Base-by-base conservation (phyloP, 176 grass and related monocot species). In the Ensete ventricosum region DNA sequence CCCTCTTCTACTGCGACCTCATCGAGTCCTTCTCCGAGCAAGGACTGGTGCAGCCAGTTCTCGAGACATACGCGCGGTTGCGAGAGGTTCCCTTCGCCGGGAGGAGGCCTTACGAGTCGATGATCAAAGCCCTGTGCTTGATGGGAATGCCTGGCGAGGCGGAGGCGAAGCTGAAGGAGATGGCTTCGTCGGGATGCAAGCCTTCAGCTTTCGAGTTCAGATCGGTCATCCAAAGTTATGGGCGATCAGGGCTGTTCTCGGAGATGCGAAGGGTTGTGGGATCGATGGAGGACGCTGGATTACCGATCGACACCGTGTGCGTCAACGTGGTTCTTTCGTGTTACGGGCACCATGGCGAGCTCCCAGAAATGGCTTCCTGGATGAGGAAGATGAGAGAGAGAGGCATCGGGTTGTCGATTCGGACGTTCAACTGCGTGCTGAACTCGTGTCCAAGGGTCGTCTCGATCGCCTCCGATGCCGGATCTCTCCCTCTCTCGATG, bases 251-350 rank as follows among this genome's bases (percentile, higher is more conserved):
- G 0, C 75, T 22, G 0, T 80, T 93, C 58, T 54, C 16, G 11
- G 86, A 98, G 69, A 89, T 93, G 85, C 77, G 87, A 85, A 79
- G 72, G 79, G 84, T 93, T 64, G 85, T 94, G 20, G 12, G 73
- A 7, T 85, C 84, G 68, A 99, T 91, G 90, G 85, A 84, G 8
- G 84, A 87, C 1, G 83, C 76, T 0, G 90, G 95, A 43, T 78
- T 88, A 55, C 67, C 79, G 8, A 73, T 87, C 6, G 88, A 85
- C 74, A 85, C 86, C 0, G 78, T 83, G 0, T 84, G 86, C 5
- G 86, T 82, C 11, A 93, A 93, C 79, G 74, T 89, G 48, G 86
- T 94, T 51, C 88, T 94, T 71, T 94, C 90, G 0, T 94, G 95
- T 73, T 99, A 91, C 64, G 89, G 83, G 9, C 81, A 82, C 68